A percentile compares a stretch with the other conserved stretches of the same genome.
These are phyloP conservation scores for Cudoniella acicularis DNA, from an alignment of 495 filamentous ascomycete genomes.

Conservation along the genomic window DNA sequence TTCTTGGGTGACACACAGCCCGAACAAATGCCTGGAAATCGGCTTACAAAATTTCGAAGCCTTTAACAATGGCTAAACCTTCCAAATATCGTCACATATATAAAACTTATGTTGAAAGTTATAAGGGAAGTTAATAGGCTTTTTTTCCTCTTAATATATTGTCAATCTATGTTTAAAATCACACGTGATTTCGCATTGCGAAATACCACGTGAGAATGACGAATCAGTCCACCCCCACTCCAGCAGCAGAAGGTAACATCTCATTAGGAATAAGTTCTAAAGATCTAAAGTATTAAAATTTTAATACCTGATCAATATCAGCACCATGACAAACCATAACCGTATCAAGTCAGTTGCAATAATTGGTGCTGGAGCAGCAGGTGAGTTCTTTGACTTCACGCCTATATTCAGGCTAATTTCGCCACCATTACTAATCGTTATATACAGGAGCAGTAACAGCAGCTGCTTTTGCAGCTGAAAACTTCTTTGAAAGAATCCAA, in stretches of 20 bases:
- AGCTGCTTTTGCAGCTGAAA: conserved; percentile 42
- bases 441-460: conserved; percentile 39
- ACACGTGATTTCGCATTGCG: conserved; percentile 3
- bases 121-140: no score
- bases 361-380: conserved; percentile 48
- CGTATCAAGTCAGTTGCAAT: conserved; percentile 46
- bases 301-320: not conserved
- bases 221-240: conserved; percentile 2
- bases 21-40: no score
- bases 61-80: no score
- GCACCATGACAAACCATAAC: conserved; percentile 20
- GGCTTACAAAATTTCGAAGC: no score
- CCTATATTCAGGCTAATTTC: not conserved
- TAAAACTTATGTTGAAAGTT: no score
- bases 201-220: conserved; percentile 11
- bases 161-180: not conserved
- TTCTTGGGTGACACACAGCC: no score
- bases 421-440: conserved; percentile 2
- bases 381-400: conserved; percentile 26
- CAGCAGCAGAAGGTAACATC: not conserved
- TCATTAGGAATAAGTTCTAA: not conserved
- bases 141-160: not conserved
- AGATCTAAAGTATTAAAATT: not conserved
- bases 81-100: no score
- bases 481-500: conserved; percentile 44